Evolutionary conservation across 2,329 filamentous ascomycete species (phyloP).

Genomic region (Thielaviopsis musarum): DNA sequence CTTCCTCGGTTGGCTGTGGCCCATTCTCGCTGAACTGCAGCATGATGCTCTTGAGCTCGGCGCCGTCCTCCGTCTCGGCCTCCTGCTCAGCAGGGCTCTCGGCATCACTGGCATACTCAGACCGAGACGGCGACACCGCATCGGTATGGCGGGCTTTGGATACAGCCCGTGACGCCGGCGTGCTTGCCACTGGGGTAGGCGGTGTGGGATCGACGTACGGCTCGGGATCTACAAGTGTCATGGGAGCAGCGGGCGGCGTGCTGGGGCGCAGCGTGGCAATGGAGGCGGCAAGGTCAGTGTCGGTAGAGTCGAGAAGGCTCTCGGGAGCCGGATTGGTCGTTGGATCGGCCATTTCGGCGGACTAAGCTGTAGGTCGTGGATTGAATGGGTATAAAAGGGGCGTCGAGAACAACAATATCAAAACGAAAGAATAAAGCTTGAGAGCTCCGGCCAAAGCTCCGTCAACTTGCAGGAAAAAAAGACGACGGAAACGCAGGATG

Average conservation of each 20-base stretch:
- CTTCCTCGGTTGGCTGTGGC: conserved; percentile 54
- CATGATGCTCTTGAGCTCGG: conserved; percentile 96
- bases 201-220: conserved; percentile 42
- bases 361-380: not conserved
- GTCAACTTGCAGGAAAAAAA: not conserved
- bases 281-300: conserved; percentile 18
- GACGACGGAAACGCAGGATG: not conserved
- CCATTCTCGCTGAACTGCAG: conserved; percentile 73
- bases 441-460: not conserved
- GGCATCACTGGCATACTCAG: conserved; percentile 40
- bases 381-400: not conserved
- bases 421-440: not conserved
- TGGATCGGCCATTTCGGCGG: not conserved
- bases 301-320: not conserved
- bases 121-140: conserved; percentile 35
- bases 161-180: conserved; percentile 41
- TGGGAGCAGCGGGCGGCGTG: conserved; percentile 23
- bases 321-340: not conserved
- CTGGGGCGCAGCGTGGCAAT: conserved; percentile 32
- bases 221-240: conserved; percentile 31
- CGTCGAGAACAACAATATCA: not conserved
- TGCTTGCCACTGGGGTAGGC: conserved; percentile 36
- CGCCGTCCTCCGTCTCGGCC: conserved; percentile 51
- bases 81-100: not conserved
- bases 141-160: conserved; percentile 26